Conservation (phyloP, 495 filamentous ascomycete genomes). For the Aspergillus leporis region DNA sequence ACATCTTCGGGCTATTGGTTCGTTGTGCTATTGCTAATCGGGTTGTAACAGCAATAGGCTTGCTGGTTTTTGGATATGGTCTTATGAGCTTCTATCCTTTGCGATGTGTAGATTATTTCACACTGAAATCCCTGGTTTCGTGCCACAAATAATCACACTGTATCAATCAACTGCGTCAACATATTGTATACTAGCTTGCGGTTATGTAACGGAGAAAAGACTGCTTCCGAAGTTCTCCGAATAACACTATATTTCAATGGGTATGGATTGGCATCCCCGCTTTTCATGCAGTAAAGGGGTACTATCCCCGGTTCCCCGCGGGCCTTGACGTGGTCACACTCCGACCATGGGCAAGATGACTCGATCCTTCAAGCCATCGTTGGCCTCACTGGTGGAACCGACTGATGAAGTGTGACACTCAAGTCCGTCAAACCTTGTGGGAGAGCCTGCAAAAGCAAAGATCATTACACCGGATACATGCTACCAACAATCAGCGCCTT, state of each 20-base stretch:
- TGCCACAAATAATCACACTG: too few species aligned
- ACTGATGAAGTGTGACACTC: neutral
- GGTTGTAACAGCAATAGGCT: too few species aligned
- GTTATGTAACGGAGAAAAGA: neutral
- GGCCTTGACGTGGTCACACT: neutral
- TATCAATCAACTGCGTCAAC: too few species aligned
- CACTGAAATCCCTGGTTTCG: too few species aligned
- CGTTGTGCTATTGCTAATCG: too few species aligned
- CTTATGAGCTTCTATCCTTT: too few species aligned
- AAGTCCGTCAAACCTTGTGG: neutral
- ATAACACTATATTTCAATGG: neutral
- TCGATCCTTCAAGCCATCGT: neutral
- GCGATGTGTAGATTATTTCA: too few species aligned
- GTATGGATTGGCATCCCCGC: constrained; percentile 1
- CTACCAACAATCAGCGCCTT: neutral
- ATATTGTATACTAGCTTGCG: neutral
- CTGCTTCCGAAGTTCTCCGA: neutral
- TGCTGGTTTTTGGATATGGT: too few species aligned
- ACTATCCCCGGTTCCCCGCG: neutral
- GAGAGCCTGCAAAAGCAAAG: neutral
- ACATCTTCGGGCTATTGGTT: too few species aligned
- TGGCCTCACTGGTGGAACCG: neutral
- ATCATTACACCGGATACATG: neutral
- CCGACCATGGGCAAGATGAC: neutral
- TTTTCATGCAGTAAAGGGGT: neutral